These are phyloP conservation scores for Zygosaccharomyces sapae DNA, from an alignment of 1,139 yeast genomes.

Conservation along the genomic window DNA sequence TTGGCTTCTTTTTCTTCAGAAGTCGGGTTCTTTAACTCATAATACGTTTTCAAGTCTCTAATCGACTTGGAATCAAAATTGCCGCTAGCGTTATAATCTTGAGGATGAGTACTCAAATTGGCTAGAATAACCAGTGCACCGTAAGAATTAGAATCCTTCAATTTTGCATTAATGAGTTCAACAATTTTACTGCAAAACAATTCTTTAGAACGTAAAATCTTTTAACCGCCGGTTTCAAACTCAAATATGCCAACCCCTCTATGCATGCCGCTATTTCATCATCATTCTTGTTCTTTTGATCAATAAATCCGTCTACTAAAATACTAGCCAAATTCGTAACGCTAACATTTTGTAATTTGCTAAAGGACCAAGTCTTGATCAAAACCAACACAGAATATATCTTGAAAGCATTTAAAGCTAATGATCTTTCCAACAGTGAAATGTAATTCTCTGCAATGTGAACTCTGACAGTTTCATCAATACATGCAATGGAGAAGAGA, in stretches of 20 bases:
- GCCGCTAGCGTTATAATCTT: slow-evolving; percentile 13
- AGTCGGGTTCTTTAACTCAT: slow-evolving; percentile 21
- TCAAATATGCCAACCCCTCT: slow-evolving; percentile 35
- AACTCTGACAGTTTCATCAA: slow-evolving; percentile 32
- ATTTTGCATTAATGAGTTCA: slow-evolving; percentile 14
- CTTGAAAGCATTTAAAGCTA: slow-evolving; percentile 18
- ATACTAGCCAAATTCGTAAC: slow-evolving; percentile 23
- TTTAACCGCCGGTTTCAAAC: slow-evolving; percentile 29
- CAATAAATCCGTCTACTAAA: slow-evolving; percentile 16
- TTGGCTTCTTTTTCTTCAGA: slow-evolving; percentile 13
- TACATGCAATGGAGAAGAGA: slow-evolving; percentile 31
- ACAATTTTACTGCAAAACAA: slow-evolving; percentile 20
- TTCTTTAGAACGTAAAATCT: slow-evolving; percentile 20
- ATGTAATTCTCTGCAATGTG: slow-evolving; percentile 31
- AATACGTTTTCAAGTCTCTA: slow-evolving; percentile 24
- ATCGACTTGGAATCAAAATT: slow-evolving; percentile 20
- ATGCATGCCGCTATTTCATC: slow-evolving; percentile 22
- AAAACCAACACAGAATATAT: slow-evolving; percentile 29
- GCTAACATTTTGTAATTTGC: slow-evolving; percentile 25
- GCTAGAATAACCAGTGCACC: slow-evolving; percentile 31
- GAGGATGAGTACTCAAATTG: slow-evolving; percentile 26
- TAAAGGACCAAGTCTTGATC: slow-evolving; percentile 35
- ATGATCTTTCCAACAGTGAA: slow-evolving; percentile 23
- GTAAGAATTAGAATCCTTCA: slow-evolving; percentile 19
- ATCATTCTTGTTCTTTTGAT: slow-evolving; percentile 8